Conservation (phyloP, 495 filamentous ascomycete species). For the Tirmania nivea region DNA sequence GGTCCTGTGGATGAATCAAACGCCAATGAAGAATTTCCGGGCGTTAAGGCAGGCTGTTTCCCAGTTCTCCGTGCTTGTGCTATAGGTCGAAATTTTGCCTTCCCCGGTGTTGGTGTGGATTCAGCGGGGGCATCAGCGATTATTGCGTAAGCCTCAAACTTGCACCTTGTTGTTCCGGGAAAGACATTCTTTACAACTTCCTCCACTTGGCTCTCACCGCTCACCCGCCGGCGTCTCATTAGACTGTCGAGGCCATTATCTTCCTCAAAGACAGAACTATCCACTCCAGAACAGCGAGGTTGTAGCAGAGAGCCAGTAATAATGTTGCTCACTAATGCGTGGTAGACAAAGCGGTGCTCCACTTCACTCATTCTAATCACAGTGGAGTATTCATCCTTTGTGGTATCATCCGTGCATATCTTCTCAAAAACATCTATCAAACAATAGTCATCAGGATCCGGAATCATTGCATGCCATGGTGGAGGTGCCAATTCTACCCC, state of each 20-base stretch:
- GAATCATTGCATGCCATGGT: constrained; percentile 17
- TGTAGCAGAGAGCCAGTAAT: constrained; percentile 11
- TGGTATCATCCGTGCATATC: constrained; percentile 1
- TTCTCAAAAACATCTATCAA: constrained; percentile 13
- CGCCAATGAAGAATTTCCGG: too few relatives aligned
- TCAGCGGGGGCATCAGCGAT: constrained; percentile 14
- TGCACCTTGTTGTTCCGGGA: constrained; percentile 9
- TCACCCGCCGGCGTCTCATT: constrained; percentile 7
- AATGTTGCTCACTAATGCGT: constrained; percentile 9
- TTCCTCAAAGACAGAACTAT: constrained; percentile 9
- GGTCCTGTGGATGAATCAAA: neutral
- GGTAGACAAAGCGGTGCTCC: neutral
- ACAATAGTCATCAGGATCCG: constrained; percentile 11
- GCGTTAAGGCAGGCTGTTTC: neutral
- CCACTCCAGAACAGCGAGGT: neutral
- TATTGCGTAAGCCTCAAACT: constrained; percentile 13
- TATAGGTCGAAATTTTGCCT: neutral
- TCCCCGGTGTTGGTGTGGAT: constrained; percentile 4
- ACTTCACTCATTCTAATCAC: constrained; percentile 4
- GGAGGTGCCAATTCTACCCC: constrained; percentile 10
- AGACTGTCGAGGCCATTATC: constrained; percentile 12
- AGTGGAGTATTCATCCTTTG: constrained; percentile 12
- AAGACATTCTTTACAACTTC: constrained; percentile 13
- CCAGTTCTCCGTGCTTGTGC: neutral
- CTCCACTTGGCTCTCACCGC: constrained; percentile 13